Base-by-base conservation (phyloP, 2,329 filamentous ascomycete species). In the Colletotrichum limetticola region DNA sequence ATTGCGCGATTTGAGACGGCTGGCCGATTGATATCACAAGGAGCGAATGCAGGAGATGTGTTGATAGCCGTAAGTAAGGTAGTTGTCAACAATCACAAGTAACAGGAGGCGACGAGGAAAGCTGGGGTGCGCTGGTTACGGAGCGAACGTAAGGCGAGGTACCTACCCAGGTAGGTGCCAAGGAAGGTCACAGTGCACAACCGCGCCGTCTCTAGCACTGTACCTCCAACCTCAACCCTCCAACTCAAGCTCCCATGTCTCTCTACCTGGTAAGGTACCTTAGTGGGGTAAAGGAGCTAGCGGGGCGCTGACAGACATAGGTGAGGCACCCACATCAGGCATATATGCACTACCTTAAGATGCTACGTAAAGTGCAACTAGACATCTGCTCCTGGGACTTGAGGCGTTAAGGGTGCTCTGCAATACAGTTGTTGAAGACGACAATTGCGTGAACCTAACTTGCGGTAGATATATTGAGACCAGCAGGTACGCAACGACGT, bases 131-230 rank as follows among this genome's bases (percentile, higher is more conserved):
- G 49, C 53, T 49, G 22, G 28, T 30, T 49, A 35, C n/a, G 30
- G 53, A 58, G 42, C 22, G 42, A 53, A 56, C 28, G 42, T 49
- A 35, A 62, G 57, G 35, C 42, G 11, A 53, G 56, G 46, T 59
- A 59, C 37, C 26, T 30, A 63, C 49, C 26, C 14, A 42, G 30
- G 57, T 32, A 68, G 46, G 57, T 63, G 42, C 42, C 42, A 68
- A 28, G 53, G 24, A 49, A 58, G 22, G 53, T 69, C 32, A 42
- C 61, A 69, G 9, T 59, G 53, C 37, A 42, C 37, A 1, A 16
- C 37, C 22, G 30, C 4, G 11, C 24, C 1, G 32, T 11, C 22
- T 7, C n/a, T 16, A 26, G 37, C 42, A 66, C 61, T 55, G 61
- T 64, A 37, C 28, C 2, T 64, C 24, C 19, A 19, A n/a, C 42